These are phyloP conservation scores for Pisolithus tinctorius DNA, from an alignment of 768 basidiomycete genomes.

Conservation along the genomic window DNA sequence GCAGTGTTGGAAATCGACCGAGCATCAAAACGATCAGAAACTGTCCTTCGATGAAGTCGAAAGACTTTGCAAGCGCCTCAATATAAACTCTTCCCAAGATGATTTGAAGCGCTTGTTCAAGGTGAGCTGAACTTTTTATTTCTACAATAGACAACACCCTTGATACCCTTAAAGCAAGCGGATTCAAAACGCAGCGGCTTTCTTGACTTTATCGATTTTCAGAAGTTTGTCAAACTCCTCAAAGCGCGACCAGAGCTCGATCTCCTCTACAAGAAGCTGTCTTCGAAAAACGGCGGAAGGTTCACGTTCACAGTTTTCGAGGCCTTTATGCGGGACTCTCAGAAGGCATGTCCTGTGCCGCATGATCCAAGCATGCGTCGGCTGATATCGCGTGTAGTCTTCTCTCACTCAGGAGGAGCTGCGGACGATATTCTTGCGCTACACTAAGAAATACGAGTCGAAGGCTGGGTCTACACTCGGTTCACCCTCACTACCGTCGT, in stretches of 20 bases:
- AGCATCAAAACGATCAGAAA: conserved; percentile 52
- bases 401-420: conserved; percentile 28
- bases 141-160: neutral
- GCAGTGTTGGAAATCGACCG: conserved; percentile 75
- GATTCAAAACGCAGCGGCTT: conserved; percentile 49
- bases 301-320: conserved; percentile 37
- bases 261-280: conserved; percentile 45
- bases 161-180: conserved; percentile 42
- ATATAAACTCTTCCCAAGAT: conserved; percentile 49
- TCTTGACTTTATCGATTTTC: conserved; percentile 76
- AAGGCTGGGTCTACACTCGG: neutral
- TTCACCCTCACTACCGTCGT: neutral
- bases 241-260: conserved; percentile 84
- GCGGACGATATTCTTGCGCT: conserved; percentile 30
- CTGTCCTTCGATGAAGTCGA: conserved; percentile 69
- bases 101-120: conserved; percentile 55
- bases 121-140: conserved; percentile 28
- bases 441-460: conserved; percentile 14
- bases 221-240: conserved; percentile 72
- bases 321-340: conserved; percentile 43
- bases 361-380: neutral
- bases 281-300: conserved; percentile 23
- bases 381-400: conserved; percentile 26
- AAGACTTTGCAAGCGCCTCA: conserved; percentile 62
- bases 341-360: conserved; percentile 36